These are phyloP conservation scores for Aspergillus calidoustus DNA, from an alignment of 2,329 filamentous ascomycete genomes.

Conservation along the genomic window DNA sequence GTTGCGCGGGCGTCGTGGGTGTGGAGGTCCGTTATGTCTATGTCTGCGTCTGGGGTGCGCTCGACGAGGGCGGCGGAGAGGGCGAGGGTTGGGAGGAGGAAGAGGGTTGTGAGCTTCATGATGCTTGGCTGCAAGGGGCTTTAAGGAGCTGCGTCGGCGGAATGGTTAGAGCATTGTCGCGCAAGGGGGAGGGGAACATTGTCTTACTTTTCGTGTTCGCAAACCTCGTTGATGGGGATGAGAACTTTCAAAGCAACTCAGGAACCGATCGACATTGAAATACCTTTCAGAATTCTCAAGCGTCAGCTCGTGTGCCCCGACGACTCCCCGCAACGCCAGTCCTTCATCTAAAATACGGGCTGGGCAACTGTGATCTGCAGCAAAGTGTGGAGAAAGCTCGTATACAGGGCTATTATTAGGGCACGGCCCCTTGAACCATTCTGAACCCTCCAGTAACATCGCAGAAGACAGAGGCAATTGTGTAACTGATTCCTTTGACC, in stretches of 20 bases:
- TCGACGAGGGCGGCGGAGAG: not conserved
- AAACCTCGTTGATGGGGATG: not conserved
- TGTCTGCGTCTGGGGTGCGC: not conserved
- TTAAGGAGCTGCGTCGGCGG: too few species aligned
- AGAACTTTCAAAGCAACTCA: not conserved
- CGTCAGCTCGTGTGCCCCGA: not conserved
- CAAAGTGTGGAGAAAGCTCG: not conserved
- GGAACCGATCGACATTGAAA: not conserved
- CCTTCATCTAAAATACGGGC: not conserved
- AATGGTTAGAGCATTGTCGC: not conserved
- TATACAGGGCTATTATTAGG: not conserved
- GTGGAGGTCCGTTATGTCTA: not conserved
- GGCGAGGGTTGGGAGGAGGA: slow-evolving; percentile 1
- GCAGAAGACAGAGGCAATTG: not conserved
- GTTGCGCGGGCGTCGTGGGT: slow-evolving; percentile 10
- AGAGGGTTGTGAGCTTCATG: not conserved
- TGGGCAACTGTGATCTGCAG: not conserved
- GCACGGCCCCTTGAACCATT: not conserved
- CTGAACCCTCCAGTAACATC: not conserved
- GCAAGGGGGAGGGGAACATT: not conserved
- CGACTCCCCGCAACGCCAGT: not conserved
- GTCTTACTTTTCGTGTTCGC: not conserved
- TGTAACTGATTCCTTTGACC: not conserved
- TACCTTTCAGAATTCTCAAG: not conserved
- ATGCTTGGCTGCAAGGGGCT: not conserved